Evolutionary conservation across 2,329 filamentous ascomycete species (phyloP).

Genomic region (Karstenula rhodostoma): DNA sequence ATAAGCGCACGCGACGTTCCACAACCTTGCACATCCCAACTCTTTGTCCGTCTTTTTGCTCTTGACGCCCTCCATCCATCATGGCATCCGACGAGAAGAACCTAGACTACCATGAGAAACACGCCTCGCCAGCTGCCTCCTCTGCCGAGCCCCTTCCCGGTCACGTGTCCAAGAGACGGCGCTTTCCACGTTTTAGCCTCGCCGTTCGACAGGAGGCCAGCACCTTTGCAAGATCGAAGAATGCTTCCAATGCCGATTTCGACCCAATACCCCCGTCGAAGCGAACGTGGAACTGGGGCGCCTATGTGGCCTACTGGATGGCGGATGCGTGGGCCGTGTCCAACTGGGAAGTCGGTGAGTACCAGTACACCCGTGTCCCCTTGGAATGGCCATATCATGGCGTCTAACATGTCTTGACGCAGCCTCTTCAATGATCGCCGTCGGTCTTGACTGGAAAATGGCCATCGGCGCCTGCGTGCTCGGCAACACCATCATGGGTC

Average conservation of each 20-base stretch:
- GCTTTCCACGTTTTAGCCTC: constrained; percentile 38
- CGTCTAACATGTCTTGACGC: neutral
- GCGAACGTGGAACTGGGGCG: constrained; percentile 46
- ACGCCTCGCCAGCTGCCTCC: constrained; percentile 30
- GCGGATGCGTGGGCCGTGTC: constrained; percentile 52
- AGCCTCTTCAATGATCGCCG: constrained; percentile 41
- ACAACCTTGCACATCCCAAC: neutral
- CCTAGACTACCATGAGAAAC: constrained; percentile 25
- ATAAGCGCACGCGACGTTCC: constrained; percentile 12
- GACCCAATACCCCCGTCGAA: constrained; percentile 50
- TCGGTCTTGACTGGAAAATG: constrained; percentile 38
- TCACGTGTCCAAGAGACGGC: constrained; percentile 29
- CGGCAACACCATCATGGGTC: constrained; percentile 40
- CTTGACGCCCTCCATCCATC: neutral
- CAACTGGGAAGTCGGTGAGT: constrained; percentile 49
- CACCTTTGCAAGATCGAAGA: constrained; percentile 44
- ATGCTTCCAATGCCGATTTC: constrained; percentile 49
- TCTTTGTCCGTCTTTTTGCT: neutral
- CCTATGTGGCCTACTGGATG: constrained; percentile 51
- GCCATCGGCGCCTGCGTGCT: constrained; percentile 46
- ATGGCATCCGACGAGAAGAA: constrained; percentile 24
- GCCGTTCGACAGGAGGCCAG: constrained; percentile 45
- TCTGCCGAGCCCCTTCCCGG: constrained; percentile 31
- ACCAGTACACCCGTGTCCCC: neutral
- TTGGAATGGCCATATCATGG: neutral